A percentile compares a stretch with the other conserved stretches of the same genome.
Conservation (phyloP, 108 stramenopile species). For the Phaeodactylum tricornutum region DNA sequence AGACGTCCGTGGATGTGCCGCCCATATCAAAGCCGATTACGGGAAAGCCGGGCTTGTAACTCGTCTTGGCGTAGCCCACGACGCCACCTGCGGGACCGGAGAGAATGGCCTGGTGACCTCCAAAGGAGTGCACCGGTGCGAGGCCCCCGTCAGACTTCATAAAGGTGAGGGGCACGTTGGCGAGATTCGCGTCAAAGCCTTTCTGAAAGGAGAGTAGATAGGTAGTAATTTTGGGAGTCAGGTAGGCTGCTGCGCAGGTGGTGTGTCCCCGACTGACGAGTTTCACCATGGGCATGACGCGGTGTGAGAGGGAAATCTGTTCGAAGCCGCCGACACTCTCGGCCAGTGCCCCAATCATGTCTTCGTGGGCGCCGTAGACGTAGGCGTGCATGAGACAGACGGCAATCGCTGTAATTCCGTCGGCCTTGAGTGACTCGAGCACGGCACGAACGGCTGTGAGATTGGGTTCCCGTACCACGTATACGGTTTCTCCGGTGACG, state of each 20-base stretch:
- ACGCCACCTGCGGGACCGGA: conserved; percentile 87
- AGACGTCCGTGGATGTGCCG: conserved; percentile 94
- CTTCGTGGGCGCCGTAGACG: conserved; percentile 81
- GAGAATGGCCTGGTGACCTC: conserved; percentile 91
- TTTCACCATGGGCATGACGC: conserved; percentile 95
- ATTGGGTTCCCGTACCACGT: conserved; percentile 52
- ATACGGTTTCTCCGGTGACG: conserved; percentile 76
- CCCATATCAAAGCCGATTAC: conserved; percentile 97
- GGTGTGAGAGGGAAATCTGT: conserved; percentile 78
- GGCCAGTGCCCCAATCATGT: conserved; percentile 70
- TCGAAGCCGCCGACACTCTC: conserved; percentile 74
- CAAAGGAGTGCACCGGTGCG: conserved; percentile 86
- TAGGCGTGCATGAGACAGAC: conserved; percentile 84
- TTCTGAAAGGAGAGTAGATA: conserved; percentile 78
- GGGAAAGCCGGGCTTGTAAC: conserved; percentile 52
- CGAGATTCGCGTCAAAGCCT: conserved; percentile 81
- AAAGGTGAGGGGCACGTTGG: conserved; percentile 77
- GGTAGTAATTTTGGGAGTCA: conserved; percentile 88
- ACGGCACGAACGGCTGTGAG: conserved; percentile 38
- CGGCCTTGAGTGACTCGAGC: conserved; percentile 50
- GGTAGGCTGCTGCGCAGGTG: conserved; percentile 91
- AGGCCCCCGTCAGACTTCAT: conserved; percentile 99
- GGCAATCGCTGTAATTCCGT: conserved; percentile 80
- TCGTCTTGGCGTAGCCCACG: conserved; percentile 97
- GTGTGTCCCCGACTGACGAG: conserved; percentile 90